Evolutionary conservation across 2,329 filamentous ascomycete species (phyloP).

Genomic region (Phialophora verrucosa): DNA sequence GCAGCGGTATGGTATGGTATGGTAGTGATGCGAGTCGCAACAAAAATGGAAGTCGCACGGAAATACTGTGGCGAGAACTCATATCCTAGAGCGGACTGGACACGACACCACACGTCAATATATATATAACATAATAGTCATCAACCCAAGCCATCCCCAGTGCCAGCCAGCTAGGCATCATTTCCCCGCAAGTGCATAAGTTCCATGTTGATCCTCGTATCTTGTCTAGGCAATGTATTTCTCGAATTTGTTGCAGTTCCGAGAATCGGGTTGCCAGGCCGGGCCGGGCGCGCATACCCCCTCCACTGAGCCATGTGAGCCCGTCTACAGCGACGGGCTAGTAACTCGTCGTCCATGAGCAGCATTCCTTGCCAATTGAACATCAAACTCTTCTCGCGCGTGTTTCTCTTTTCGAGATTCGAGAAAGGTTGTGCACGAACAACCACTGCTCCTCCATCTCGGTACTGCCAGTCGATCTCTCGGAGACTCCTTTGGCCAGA

Average conservation of each 20-base stretch:
- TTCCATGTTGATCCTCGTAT: background rate
- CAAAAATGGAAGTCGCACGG: background rate
- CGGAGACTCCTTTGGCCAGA: conserved; percentile 14
- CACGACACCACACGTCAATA: background rate
- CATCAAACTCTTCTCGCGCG: background rate
- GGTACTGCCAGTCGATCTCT: background rate
- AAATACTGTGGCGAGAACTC: background rate
- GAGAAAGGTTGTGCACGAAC: background rate
- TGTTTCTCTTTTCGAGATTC: background rate
- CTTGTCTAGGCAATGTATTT: background rate
- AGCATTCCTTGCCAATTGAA: background rate
- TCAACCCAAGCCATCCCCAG: background rate
- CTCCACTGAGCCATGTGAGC: background rate
- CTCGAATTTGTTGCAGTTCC: background rate
- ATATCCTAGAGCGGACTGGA: background rate
- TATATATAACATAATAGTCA: background rate
- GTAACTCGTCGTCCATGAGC: background rate
- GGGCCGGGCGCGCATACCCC: background rate
- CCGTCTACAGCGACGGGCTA: background rate
- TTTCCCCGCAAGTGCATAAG: background rate
- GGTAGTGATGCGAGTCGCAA: background rate
- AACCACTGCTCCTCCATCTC: conserved; percentile 1
- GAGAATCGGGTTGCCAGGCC: background rate
- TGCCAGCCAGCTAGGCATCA: background rate
- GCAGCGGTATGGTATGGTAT: background rate